Evolutionary conservation across 2,329 filamentous ascomycete genomes (phyloP), one percentile per base, ranked within the genome.

Genomic region (Capronia coronata): DNA sequence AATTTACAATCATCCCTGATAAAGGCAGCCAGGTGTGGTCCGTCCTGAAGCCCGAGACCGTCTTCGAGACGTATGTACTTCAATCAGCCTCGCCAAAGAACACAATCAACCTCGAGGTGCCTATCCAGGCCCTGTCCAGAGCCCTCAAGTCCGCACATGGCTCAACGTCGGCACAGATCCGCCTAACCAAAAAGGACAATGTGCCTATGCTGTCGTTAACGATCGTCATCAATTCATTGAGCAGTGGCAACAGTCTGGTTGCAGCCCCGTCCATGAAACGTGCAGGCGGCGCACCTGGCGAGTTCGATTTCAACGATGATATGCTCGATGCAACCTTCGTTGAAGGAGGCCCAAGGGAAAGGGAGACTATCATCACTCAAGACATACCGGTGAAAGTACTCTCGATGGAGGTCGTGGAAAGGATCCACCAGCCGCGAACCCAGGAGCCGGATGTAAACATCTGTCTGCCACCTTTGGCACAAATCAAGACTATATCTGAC

Each of bases 1-100:
- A 90, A 60, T 95, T 98, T 71, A 97, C 93, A 52, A 87, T 97
- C 62, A 91, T 97, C 55, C 90, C 93, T 1, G 89, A 96, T 65
- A 84, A 87, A 63, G 91, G 93, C 52, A 94, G 88, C 7, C 91
- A 97, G 75, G 91, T 97, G 47, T 98, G 93, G 93, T 87, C 89
- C 76, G 90, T 76, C 65, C 83, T 81, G 38, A 59, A 58, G 29
- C 47, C 58, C 68, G 87, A 94, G 64, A 83, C 88, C 60, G 88
- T 98, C 62, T 97, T 98, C 67, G 87, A 94, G 78, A 89, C 64
- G 58, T 95, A 94, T 71, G 80, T 82, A 46, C 83, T 97, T 59
- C 85, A 95, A 66, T 95, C 90, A 43, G 86, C 86, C 43, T 84
- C 89, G 41, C 74, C 74, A 32, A 76, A 81, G 67, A 95, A 95